Conservation (phyloP, 495 filamentous ascomycete genomes). For the Penicillium macrosclerotiorum region DNA sequence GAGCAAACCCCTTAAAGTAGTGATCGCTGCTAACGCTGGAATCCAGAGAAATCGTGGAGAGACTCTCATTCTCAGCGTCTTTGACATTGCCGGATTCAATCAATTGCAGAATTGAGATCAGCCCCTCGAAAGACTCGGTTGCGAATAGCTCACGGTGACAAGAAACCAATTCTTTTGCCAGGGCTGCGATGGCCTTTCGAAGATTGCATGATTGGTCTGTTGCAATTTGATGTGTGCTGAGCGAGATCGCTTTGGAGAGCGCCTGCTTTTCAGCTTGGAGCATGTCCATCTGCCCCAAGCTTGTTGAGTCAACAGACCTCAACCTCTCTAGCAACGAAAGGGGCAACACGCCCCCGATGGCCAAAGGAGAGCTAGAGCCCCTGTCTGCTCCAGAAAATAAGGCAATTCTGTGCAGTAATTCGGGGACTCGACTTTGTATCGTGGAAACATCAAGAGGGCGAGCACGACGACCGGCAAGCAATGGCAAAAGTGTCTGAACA, state of each 20-base stretch:
- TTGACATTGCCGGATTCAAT: constrained; percentile 20
- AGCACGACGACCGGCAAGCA: constrained; percentile 42
- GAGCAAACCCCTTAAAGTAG: constrained; percentile 34
- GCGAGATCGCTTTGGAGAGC: constrained; percentile 53
- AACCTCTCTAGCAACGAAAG: constrained; percentile 56
- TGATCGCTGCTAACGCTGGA: constrained; percentile 27
- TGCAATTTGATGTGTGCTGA: constrained; percentile 44
- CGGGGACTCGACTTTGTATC: constrained; percentile 31
- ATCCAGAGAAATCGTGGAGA: constrained; percentile 18
- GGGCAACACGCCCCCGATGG: constrained; percentile 54
- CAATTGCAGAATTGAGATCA: constrained; percentile 24
- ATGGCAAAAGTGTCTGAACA: constrained; percentile 33
- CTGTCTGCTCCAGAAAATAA: constrained; percentile 36
- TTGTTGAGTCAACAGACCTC: constrained; percentile 50
- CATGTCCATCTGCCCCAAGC: constrained; percentile 59
- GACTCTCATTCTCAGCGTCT: constrained; percentile 11
- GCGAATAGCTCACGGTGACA: constrained; percentile 43
- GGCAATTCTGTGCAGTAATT: constrained; percentile 35
- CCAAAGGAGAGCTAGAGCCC: constrained; percentile 24
- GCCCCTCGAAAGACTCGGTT: constrained; percentile 23
- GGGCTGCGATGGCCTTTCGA: constrained; percentile 42
- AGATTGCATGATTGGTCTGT: constrained; percentile 47
- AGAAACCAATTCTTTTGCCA: constrained; percentile 48
- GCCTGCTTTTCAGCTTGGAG: constrained; percentile 64
- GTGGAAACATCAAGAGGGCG: constrained; percentile 33